Evolutionary conservation across 2,329 filamentous ascomycete species (phyloP).

Genomic region (Fusarium goolgardi): DNA sequence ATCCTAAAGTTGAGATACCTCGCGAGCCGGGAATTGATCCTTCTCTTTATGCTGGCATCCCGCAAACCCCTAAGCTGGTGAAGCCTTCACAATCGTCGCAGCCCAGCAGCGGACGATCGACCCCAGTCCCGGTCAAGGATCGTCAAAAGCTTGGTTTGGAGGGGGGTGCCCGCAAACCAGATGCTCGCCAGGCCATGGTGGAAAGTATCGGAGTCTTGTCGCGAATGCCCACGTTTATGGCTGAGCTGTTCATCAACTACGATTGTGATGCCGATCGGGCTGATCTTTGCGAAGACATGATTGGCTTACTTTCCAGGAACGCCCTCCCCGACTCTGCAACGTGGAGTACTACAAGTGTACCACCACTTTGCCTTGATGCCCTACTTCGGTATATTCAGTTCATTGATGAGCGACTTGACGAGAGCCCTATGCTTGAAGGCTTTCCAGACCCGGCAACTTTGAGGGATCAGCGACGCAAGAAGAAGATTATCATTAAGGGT

Average conservation of each 20-base stretch:
- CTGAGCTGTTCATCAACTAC: constrained; percentile 97
- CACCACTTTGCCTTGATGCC: constrained; percentile 92
- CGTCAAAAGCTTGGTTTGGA: constrained; percentile 92
- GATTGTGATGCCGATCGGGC: constrained; percentile 93
- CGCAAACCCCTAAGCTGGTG: constrained; percentile 87
- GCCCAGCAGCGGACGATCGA: constrained; percentile 81
- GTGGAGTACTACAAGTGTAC: constrained; percentile 99
- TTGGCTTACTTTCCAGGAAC: constrained; percentile 91
- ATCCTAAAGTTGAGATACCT: constrained; percentile 94
- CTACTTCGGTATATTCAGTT: constrained; percentile 92
- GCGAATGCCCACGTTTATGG: constrained; percentile 93
- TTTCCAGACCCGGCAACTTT: constrained; percentile 74
- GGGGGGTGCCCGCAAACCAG: constrained; percentile 89
- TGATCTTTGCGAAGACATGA: constrained; percentile 94
- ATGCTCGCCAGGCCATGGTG: constrained; percentile 97
- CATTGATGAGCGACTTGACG: constrained; percentile 85
- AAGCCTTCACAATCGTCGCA: constrained; percentile 78
- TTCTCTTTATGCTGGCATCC: constrained; percentile 90
- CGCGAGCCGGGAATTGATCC: constrained; percentile 91
- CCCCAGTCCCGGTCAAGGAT: constrained; percentile 91
- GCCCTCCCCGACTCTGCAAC: constrained; percentile 97
- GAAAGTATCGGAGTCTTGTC: constrained; percentile 93
- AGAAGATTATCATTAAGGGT: constrained; percentile 89
- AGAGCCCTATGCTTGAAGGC: constrained; percentile 71
- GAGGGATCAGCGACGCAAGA: constrained; percentile 78